A percentile compares a stretch with the other conserved stretches of the same genome.
phyloP scores from a whole-genome alignment of 495 filamentous ascomycete genomes.

The Sporormia fimetaria region DNA sequence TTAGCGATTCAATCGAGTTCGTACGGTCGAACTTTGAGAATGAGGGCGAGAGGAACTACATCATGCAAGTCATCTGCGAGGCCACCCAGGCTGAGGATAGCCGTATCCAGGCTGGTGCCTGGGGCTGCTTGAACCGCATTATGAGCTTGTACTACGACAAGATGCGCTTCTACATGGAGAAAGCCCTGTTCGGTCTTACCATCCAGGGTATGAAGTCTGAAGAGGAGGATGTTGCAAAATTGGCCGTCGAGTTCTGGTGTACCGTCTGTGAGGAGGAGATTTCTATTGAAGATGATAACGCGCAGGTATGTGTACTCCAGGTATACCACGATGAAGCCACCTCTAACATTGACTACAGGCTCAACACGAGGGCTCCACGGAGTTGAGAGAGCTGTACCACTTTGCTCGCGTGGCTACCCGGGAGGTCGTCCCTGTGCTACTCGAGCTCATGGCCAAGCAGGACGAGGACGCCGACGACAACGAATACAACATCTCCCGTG shows the following conservation, averaged over 20 bases:
- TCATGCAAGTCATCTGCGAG: constrained; percentile 99
- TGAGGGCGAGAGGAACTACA: constrained; percentile 97
- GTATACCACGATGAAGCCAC: not conserved
- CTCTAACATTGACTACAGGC: constrained; percentile 17
- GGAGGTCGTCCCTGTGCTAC: constrained; percentile 85
- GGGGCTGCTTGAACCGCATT: constrained; percentile 93
- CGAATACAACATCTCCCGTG: constrained; percentile 92
- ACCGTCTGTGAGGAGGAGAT: constrained; percentile 98
- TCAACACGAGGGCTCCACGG: constrained; percentile 58
- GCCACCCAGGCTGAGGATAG: constrained; percentile 84
- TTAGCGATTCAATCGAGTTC: constrained; percentile 96
- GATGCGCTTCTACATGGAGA: constrained; percentile 99
- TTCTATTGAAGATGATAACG: constrained; percentile 92
- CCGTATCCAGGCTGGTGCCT: constrained; percentile 87
- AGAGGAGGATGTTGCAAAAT: constrained; percentile 94
- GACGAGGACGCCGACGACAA: constrained; percentile 94
- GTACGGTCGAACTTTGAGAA: constrained; percentile 97
- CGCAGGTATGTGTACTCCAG: constrained; percentile 45
- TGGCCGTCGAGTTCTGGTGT: constrained; percentile 98
- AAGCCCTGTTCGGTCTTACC: constrained; percentile 95
- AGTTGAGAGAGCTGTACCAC: constrained; percentile 80
- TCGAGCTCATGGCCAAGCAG: constrained; percentile 83
- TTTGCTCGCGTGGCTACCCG: constrained; percentile 80
- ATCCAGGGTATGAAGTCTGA: constrained; percentile 97
- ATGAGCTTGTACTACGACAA: constrained; percentile 98